phyloP scores from a whole-genome alignment of 2,329 filamentous ascomycete genomes.

The Dactylonectria estremocensis region DNA sequence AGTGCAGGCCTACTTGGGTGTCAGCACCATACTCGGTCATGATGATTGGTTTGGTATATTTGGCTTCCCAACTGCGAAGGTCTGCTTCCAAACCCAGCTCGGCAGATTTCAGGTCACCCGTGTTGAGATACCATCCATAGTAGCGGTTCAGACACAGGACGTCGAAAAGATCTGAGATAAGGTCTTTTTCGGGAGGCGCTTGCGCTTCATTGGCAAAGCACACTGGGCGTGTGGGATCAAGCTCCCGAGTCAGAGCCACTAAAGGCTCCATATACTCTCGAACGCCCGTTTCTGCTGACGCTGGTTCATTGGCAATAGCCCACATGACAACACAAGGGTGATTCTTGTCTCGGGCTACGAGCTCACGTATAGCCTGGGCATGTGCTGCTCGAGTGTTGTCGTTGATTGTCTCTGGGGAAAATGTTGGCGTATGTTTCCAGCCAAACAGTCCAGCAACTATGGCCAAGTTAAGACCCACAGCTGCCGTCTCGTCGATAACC shows the following conservation, averaged over 20 bases:
- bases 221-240: constrained; percentile 28
- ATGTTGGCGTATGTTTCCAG: constrained; percentile 4
- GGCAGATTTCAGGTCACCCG: constrained; percentile 22
- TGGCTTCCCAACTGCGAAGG: constrained; percentile 24
- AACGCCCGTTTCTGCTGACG: not conserved
- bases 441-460: constrained; percentile 27
- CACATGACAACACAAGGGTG: constrained; percentile 31
- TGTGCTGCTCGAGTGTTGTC: constrained; percentile 25
- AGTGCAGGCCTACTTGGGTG: constrained; percentile 24
- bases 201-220: constrained; percentile 27
- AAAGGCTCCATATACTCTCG: constrained; percentile 30
- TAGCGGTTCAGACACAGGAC: constrained; percentile 32
- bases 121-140: constrained; percentile 31
- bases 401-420: constrained; percentile 28
- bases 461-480: constrained; percentile 16
- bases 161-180: constrained; percentile 29
- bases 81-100: constrained; percentile 24
- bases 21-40: constrained; percentile 32
- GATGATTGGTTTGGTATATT: constrained; percentile 31
- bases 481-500: too few relatives aligned
- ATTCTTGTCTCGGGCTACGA: constrained; percentile 31
- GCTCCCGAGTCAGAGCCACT: constrained; percentile 10
- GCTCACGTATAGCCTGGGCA: constrained; percentile 24
- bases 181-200: constrained; percentile 13
- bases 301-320: constrained; percentile 32